Percentiles rank a stretch among this genome's conserved stretches.
These are phyloP conservation scores for Ganoderma resinaceum DNA, from an alignment of 1,284 basidiomycete genomes.

Conservation along the genomic window DNA sequence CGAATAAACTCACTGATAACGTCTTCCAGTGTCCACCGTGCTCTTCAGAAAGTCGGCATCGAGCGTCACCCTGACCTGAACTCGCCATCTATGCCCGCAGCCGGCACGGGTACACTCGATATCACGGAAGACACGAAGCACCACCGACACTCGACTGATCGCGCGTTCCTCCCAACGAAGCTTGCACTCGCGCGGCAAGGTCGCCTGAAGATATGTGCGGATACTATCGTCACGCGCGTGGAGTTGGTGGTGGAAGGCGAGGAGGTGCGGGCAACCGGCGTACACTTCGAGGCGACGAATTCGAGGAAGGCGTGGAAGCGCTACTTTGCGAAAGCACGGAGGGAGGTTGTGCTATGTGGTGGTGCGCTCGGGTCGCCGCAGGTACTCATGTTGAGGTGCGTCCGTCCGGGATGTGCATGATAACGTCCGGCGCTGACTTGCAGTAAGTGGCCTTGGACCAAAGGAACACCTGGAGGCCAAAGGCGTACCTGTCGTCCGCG, in stretches of 20 bases:
- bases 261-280: slow-evolving; percentile 19
- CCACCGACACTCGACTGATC: slow-evolving; percentile 35
- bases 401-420: background rate
- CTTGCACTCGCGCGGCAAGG: slow-evolving; percentile 30
- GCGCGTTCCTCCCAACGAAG: slow-evolving; percentile 38
- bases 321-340: slow-evolving; percentile 32
- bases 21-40: slow-evolving; percentile 19
- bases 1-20: background rate
- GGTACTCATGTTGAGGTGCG: slow-evolving; percentile 43
- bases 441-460: slow-evolving; percentile 40
- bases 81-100: slow-evolving; percentile 33
- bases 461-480: slow-evolving; percentile 38
- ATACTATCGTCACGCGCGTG: slow-evolving; percentile 31
- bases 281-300: slow-evolving; percentile 22
- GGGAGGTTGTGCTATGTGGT: slow-evolving; percentile 41
- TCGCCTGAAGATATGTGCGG: slow-evolving; percentile 40
- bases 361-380: slow-evolving; percentile 44
- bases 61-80: slow-evolving; percentile 39
- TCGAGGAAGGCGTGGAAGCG: slow-evolving; percentile 16
- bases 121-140: slow-evolving; percentile 35
- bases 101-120: slow-evolving; percentile 33
- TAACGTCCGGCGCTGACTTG: background rate
- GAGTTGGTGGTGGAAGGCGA: slow-evolving; percentile 15
- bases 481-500: slow-evolving; percentile 38
- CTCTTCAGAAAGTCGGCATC: slow-evolving; percentile 28